Evolutionary conservation across 768 basidiomycete species (phyloP).

Genomic region (Panaeolus cyanescens): DNA sequence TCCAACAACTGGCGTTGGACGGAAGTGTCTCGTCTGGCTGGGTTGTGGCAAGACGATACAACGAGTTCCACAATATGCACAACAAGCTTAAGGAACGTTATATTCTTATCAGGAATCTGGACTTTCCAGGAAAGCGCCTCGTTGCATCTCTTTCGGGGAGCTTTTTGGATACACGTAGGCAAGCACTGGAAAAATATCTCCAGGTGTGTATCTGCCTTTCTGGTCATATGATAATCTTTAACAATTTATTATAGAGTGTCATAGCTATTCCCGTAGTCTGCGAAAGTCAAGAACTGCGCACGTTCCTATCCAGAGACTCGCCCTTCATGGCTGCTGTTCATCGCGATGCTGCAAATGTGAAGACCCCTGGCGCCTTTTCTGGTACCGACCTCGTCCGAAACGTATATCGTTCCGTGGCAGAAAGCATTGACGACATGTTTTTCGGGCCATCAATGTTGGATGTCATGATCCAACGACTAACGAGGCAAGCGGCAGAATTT

Average conservation of each 20-base stretch:
- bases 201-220: slow-evolving; percentile 57
- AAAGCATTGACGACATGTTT: slow-evolving; percentile 96
- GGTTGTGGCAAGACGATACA: slow-evolving; percentile 93
- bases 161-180: slow-evolving; percentile 81
- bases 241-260: slow-evolving; percentile 50
- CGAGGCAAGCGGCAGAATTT: slow-evolving; percentile 87
- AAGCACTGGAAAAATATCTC: slow-evolving; percentile 85
- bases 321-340: slow-evolving; percentile 69
- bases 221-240: background rate
- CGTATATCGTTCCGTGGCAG: slow-evolving; percentile 89
- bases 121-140: slow-evolving; percentile 93
- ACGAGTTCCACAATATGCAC: slow-evolving; percentile 92
- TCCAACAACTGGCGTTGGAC: slow-evolving; percentile 84
- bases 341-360: slow-evolving; percentile 33
- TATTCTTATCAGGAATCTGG: slow-evolving; percentile 63
- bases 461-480: slow-evolving; percentile 89
- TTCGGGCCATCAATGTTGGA: slow-evolving; percentile 96
- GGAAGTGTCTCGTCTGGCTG: slow-evolving; percentile 84
- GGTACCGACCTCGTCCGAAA: slow-evolving; percentile 80
- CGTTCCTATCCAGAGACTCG: slow-evolving; percentile 87
- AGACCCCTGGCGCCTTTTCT: slow-evolving; percentile 53
- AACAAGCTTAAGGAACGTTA: slow-evolving; percentile 81
- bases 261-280: slow-evolving; percentile 76
- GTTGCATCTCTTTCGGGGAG: slow-evolving; percentile 85
- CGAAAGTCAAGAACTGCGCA: slow-evolving; percentile 78